These are phyloP conservation scores for Lipomyces kockii DNA, from an alignment of 805 yeast genomes.

Conservation along the genomic window DNA sequence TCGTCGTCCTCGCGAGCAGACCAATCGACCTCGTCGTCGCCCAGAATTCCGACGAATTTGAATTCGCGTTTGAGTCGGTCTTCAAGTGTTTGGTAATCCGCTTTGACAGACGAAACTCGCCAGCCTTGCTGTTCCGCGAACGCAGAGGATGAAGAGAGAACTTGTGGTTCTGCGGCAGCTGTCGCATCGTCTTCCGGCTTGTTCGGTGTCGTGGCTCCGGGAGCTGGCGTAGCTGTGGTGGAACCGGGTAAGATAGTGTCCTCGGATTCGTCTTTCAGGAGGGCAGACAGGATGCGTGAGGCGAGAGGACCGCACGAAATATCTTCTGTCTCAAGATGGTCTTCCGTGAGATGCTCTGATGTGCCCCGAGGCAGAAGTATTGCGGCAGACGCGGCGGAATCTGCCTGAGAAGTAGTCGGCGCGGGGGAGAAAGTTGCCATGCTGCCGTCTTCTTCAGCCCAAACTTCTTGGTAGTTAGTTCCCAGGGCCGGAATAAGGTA, in stretches of 20 bases:
- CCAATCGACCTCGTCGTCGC: constrained; percentile 57
- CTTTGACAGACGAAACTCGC: constrained; percentile 52
- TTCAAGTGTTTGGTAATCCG: constrained; percentile 81
- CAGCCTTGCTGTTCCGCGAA: constrained; percentile 47
- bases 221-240: constrained; percentile 7
- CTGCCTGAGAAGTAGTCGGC: constrained; percentile 38
- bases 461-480: constrained; percentile 74
- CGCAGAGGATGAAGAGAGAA: constrained; percentile 37
- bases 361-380: constrained; percentile 60
- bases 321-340: constrained; percentile 67
- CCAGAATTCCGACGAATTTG: constrained; percentile 85
- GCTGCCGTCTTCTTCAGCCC: constrained; percentile 77
- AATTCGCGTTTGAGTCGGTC: constrained; percentile 86
- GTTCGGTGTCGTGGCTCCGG: not conserved
- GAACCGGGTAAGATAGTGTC: constrained; percentile 24
- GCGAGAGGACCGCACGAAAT: constrained; percentile 91
- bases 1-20: constrained; percentile 88
- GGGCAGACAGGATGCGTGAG: constrained; percentile 79
- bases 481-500: constrained; percentile 80
- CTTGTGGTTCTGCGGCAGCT: constrained; percentile 15
- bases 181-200: constrained; percentile 10
- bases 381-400: not conserved
- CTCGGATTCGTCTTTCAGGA: constrained; percentile 45
- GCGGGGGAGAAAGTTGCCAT: constrained; percentile 52
- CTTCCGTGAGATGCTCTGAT: constrained; percentile 62